Conservation (phyloP, 2,329 filamentous ascomycete genomes). For the Huntiella omanensis region DNA sequence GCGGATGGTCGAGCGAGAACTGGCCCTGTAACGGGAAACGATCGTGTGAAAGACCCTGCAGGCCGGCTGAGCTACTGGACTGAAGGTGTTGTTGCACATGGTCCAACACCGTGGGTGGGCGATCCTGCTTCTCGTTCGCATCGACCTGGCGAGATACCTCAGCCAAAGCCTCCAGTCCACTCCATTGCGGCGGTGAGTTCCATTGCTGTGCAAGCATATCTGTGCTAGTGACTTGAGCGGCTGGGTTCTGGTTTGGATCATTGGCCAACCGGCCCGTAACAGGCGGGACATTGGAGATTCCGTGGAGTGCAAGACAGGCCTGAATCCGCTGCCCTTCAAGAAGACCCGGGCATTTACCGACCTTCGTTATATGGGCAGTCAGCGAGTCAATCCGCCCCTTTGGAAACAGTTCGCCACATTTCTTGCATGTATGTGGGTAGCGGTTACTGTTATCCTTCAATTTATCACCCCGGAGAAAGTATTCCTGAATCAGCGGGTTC, state of each 20-base stretch:
- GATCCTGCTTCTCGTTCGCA: slow-evolving; percentile 38
- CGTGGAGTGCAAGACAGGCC: slow-evolving; percentile 53
- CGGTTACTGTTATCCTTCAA: slow-evolving; percentile 78
- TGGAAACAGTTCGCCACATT: slow-evolving; percentile 73
- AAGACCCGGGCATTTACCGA: slow-evolving; percentile 55
- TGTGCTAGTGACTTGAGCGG: slow-evolving; percentile 10
- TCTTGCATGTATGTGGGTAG: slow-evolving; percentile 79
- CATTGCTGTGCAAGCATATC: slow-evolving; percentile 37
- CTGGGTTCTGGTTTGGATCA: slow-evolving; percentile 3
- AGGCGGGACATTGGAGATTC: slow-evolving; percentile 31
- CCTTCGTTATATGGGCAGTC: slow-evolving; percentile 60
- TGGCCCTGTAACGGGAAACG: slow-evolving; percentile 39
- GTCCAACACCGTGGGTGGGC: slow-evolving; percentile 14
- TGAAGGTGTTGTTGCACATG: slow-evolving; percentile 17
- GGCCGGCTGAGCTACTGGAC: neutral
- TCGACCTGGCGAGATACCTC: slow-evolving; percentile 74
- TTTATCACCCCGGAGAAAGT: slow-evolving; percentile 74
- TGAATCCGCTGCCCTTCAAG: slow-evolving; percentile 56
- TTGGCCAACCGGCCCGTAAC: slow-evolving; percentile 5
- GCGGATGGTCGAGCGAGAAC: slow-evolving; percentile 37
- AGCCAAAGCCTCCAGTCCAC: slow-evolving; percentile 54
- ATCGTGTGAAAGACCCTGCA: slow-evolving; percentile 14
- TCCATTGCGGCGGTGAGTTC: slow-evolving; percentile 31
- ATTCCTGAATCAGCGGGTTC: slow-evolving; percentile 69
- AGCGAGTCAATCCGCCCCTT: slow-evolving; percentile 77